Base-by-base conservation (phyloP, 1,139 yeast species). In the Kodamaea alishanica region DNA sequence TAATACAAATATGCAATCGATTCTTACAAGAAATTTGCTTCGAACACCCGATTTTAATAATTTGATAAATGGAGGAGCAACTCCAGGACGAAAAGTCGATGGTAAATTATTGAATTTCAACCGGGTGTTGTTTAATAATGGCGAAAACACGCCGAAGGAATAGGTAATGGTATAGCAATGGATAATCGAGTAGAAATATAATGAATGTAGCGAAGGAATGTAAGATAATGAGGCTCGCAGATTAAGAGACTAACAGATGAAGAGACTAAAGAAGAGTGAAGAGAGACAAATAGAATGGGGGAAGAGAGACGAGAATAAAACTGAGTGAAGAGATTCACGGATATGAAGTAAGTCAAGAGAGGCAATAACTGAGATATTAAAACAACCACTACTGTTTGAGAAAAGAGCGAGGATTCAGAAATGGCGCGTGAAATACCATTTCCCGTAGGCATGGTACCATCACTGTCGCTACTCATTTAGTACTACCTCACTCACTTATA, bases 61-160 rank as follows among this genome's bases (percentile, higher is more conserved):
- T 38, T 51, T 65, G 38, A 50, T 63, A 38, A 56, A 54, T 41
- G 53, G 47, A 22, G 29, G 37, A 27, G 42, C 39, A 20, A 33
- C 41, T 26, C 45, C 23, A 22, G 49, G 57, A 28, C 61, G 59
- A 32, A 56, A 55, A 27, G 73, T 67, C 22, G 74, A 69, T 47
- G 75, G 75, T 8, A 69, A 68, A 45, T 64, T 70, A 66, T 63
- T 70, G 38, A 70, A 70, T 49, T 70, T 70, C 42, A 73, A 70
- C 48, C 66, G 64, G 44, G 70, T 64, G 8, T 52, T 63, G 34
- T 63, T 56, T 42, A 59, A 59, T 27, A 48, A 46, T 25, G 47
- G 50, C n/a, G 48, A 47, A 28, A 32, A 38, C 27, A 41, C 40
- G 6, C 37, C 46, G 10, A 40, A 44, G 23, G 40, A 42, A 26